These are phyloP conservation scores for Mycena indigotica DNA, from an alignment of 768 basidiomycete genomes.

Conservation along the genomic window DNA sequence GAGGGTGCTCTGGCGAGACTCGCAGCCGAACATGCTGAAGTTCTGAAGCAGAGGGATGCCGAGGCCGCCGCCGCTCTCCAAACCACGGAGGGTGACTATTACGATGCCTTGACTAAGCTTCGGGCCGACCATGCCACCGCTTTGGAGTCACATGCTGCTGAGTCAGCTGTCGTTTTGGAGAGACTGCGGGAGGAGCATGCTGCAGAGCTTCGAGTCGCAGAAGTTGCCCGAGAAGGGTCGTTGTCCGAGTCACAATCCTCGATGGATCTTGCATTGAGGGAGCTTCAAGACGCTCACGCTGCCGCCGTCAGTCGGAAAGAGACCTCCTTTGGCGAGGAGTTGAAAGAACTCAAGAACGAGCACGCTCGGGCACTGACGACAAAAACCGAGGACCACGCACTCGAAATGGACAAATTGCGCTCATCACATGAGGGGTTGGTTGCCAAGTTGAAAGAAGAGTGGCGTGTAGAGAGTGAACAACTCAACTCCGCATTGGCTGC, in stretches of 20 bases:
- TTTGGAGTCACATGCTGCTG: slow-evolving; percentile 61
- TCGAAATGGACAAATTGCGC: slow-evolving; percentile 61
- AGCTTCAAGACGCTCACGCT: slow-evolving; percentile 73
- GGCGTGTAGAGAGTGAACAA: slow-evolving; percentile 51
- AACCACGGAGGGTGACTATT: slow-evolving; percentile 79
- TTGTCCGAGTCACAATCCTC: slow-evolving; percentile 75
- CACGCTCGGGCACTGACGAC: slow-evolving; percentile 55
- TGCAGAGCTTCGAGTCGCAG: slow-evolving; percentile 68
- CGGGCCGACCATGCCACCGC: slow-evolving; percentile 70
- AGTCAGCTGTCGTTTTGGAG: slow-evolving; percentile 64
- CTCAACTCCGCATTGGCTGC: slow-evolving; percentile 46
- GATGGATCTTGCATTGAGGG: slow-evolving; percentile 59
- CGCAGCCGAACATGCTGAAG: slow-evolving; percentile 54
- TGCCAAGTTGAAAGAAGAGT: slow-evolving; percentile 56
- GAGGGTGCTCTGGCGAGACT: slow-evolving; percentile 51
- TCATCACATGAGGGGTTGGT: slow-evolving; percentile 59
- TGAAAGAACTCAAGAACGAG: slow-evolving; percentile 65
- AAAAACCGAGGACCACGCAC: slow-evolving; percentile 63
- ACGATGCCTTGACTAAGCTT: slow-evolving; percentile 76
- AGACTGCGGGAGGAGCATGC: slow-evolving; percentile 78
- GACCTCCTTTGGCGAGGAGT: slow-evolving; percentile 60
- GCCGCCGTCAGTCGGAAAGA: slow-evolving; percentile 70
- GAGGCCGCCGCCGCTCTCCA: slow-evolving; percentile 58
- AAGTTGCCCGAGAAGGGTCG: slow-evolving; percentile 74
- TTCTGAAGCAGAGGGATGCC: slow-evolving; percentile 63